Conservation (phyloP, 768 basidiomycete species). For the Mycena haematopus region DNA sequence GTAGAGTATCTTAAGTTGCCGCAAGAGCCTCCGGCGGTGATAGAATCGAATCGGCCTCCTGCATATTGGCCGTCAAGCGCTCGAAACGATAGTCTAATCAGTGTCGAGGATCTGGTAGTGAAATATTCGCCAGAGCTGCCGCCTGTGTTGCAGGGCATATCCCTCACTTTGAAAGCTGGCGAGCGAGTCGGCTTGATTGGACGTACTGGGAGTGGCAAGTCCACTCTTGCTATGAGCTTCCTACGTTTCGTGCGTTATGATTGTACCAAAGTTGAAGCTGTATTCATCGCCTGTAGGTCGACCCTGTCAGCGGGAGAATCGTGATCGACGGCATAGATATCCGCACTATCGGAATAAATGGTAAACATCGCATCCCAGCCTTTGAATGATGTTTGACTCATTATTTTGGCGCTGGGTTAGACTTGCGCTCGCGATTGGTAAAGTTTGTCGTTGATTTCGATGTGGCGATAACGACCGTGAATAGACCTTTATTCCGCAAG, state of each 20-base stretch:
- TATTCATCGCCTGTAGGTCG: conserved; percentile 42
- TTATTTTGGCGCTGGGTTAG: conserved; percentile 2
- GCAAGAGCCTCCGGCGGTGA: conserved; percentile 81
- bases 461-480: neutral
- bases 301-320: conserved; percentile 64
- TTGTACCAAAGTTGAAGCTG: conserved; percentile 2
- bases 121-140: conserved; percentile 89
- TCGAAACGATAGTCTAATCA: conserved; percentile 61
- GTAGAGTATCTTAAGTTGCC: conserved; percentile 91
- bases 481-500: conserved; percentile 58
- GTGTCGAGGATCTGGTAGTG: conserved; percentile 78
- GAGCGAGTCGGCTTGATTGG: conserved; percentile 85
- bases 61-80: conserved; percentile 92
- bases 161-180: conserved; percentile 72
- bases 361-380: neutral
- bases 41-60: conserved; percentile 78
- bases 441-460: neutral
- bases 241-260: conserved; percentile 58
- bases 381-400: neutral
- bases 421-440: conserved; percentile 24
- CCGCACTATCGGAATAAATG: conserved; percentile 63
- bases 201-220: conserved; percentile 57
- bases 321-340: conserved; percentile 76
- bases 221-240: conserved; percentile 72
- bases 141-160: conserved; percentile 76